These are phyloP conservation scores for Myochromella boudieri DNA, from an alignment of 768 basidiomycete species.

Conservation along the genomic window DNA sequence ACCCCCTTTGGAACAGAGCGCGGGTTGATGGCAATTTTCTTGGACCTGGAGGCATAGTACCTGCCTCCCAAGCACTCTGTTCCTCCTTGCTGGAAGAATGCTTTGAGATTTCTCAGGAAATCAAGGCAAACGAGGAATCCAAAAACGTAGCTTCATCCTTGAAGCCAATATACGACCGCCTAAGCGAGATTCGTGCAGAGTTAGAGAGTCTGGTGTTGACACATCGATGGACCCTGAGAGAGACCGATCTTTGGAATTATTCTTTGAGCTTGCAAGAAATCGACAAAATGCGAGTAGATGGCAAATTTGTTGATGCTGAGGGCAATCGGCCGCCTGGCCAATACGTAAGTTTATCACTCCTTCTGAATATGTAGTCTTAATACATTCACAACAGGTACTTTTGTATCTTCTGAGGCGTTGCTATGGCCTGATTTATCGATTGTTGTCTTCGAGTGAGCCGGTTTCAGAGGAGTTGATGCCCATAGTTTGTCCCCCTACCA, in stretches of 20 bases:
- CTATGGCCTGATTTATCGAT: conserved; percentile 91
- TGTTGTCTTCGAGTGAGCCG: conserved; percentile 94
- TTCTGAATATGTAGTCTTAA: not conserved
- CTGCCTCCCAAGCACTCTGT: conserved; percentile 88
- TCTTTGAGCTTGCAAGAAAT: conserved; percentile 92
- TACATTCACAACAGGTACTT: conserved; percentile 58
- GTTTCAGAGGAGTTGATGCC: conserved; percentile 99
- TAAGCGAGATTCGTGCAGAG: conserved; percentile 82
- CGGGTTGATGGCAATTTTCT: conserved; percentile 96
- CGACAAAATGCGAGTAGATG: conserved; percentile 95
- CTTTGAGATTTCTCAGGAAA: conserved; percentile 94
- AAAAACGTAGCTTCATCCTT: conserved; percentile 83
- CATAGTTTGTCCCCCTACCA: conserved; percentile 48
- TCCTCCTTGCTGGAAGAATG: conserved; percentile 94
- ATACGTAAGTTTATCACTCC: conserved; percentile 63
- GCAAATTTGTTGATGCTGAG: conserved; percentile 94
- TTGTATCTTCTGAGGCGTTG: conserved; percentile 92
- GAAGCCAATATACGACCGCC: conserved; percentile 91
- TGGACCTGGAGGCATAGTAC: conserved; percentile 86
- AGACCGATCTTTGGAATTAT: conserved; percentile 94
- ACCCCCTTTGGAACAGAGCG: conserved; percentile 67
- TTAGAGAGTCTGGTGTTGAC: conserved; percentile 91
- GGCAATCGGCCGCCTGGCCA: conserved; percentile 92
- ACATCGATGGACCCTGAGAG: conserved; percentile 94
- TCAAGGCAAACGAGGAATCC: conserved; percentile 89